phyloP scores from a whole-genome alignment of 352 stramenopile genomes.

The Aphanomyces cochlioides region DNA sequence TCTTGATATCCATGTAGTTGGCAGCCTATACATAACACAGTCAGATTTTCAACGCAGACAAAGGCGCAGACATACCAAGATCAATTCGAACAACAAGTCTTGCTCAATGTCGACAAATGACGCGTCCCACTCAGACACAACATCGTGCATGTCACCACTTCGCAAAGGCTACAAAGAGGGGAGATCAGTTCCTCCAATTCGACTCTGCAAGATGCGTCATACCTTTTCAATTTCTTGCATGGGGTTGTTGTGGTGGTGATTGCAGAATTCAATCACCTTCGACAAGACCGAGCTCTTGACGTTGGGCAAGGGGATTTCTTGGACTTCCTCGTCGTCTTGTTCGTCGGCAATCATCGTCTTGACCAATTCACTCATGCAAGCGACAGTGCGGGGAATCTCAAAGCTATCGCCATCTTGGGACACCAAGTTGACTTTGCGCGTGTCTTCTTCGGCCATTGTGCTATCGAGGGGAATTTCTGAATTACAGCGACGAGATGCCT shows the following conservation, averaged over 20 bases:
- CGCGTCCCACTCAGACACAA: conserved; percentile 99
- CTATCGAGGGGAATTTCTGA: conserved; percentile 10
- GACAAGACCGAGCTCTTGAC: conserved; percentile 95
- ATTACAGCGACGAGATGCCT: conserved; percentile 1
- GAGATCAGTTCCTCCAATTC: no score
- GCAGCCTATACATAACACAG: conserved; percentile 57
- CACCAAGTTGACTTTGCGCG: conserved; percentile 79
- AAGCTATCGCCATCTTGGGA: conserved; percentile 97
- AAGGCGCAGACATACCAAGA: conserved; percentile 55
- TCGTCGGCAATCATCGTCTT: conserved; percentile 98
- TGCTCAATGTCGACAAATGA: conserved; percentile 99
- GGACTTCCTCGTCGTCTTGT: conserved; percentile 91
- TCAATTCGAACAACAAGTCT: conserved; percentile 99
- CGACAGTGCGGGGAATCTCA: conserved; percentile 90
- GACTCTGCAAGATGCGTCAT: background rate
- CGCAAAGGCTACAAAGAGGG: conserved; percentile 86
- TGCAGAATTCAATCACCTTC: conserved; percentile 97
- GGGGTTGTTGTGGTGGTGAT: conserved; percentile 93
- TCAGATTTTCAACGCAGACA: background rate
- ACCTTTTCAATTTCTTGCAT: conserved; percentile 99
- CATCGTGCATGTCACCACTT: conserved; percentile 96
- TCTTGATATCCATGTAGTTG: conserved; percentile 99
- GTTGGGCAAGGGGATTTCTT: conserved; percentile 97
- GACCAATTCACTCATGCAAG: conserved; percentile 96
- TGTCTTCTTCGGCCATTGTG: conserved; percentile 74